Conservation (phyloP, 2,329 filamentous ascomycete species). For the Penicillium aurantiogriseum region DNA sequence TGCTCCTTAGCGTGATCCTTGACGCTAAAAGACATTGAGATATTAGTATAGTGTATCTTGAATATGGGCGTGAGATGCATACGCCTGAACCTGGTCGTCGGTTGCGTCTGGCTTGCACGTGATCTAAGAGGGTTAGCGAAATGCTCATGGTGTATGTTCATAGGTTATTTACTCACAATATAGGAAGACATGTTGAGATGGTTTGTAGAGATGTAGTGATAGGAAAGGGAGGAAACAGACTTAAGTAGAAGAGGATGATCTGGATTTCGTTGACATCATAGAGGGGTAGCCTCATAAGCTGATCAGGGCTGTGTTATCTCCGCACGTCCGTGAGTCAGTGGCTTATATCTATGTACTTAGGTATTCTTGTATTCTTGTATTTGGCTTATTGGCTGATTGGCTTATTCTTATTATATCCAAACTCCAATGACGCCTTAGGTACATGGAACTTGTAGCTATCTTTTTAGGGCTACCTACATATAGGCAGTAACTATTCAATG, state of each 20-base stretch:
- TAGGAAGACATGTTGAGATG: conserved; percentile 4
- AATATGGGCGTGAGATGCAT: not conserved
- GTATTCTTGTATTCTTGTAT: not conserved
- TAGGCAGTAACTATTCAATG: not conserved
- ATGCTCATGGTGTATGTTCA: not conserved
- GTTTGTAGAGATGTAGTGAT: not conserved
- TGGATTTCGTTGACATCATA: conserved; percentile 8
- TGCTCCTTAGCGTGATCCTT: conserved; percentile 5
- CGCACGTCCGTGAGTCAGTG: not conserved
- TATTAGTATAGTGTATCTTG: not conserved
- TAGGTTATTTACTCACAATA: not conserved
- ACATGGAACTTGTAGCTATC: not conserved
- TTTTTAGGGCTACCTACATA: not conserved
- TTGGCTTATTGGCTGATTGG: not conserved
- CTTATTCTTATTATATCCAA: not conserved
- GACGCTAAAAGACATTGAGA: not conserved
- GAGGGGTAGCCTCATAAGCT: conserved; percentile 7
- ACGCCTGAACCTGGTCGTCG: conserved; percentile 1
- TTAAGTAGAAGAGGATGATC: not conserved
- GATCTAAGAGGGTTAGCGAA: conserved; percentile 1
- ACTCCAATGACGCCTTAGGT: not conserved
- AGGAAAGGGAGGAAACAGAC: not conserved
- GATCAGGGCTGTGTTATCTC: conserved; percentile 3
- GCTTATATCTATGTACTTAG: not conserved
- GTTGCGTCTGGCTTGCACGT: conserved; percentile 5